These are phyloP conservation scores for Hypoxylon crocopeplum DNA, from an alignment of 495 filamentous ascomycete genomes.

Conservation along the genomic window DNA sequence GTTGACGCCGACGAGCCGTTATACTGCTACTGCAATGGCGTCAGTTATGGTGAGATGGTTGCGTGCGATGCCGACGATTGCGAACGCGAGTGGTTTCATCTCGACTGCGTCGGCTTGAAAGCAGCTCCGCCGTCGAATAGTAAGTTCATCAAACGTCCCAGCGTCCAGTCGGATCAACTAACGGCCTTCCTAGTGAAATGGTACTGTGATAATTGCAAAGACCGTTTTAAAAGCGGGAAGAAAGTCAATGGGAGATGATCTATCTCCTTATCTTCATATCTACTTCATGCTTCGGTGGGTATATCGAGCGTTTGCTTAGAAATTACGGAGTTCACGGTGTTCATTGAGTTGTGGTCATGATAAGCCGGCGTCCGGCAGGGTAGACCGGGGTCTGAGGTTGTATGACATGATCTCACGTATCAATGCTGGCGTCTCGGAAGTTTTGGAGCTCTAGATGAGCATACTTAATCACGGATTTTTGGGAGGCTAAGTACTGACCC, in stretches of 20 bases:
- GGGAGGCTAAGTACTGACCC: slow-evolving; percentile 5
- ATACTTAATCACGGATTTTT: slow-evolving; percentile 16
- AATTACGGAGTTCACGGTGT: slow-evolving; percentile 29
- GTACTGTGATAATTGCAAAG: slow-evolving; percentile 89
- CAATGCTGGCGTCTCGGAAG: slow-evolving; percentile 20
- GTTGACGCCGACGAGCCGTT: slow-evolving; percentile 81
- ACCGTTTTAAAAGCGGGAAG: slow-evolving; percentile 63
- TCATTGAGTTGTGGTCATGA: slow-evolving; percentile 19
- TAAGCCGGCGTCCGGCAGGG: slow-evolving; percentile 13
- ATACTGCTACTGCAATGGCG: slow-evolving; percentile 92
- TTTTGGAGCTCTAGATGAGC: slow-evolving; percentile 8
- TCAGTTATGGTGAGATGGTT: slow-evolving; percentile 97
- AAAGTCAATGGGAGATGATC: slow-evolving; percentile 46
- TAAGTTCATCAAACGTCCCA: slow-evolving; percentile 53
- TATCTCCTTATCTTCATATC: background rate
- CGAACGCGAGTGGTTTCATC: slow-evolving; percentile 93
- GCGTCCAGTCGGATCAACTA: slow-evolving; percentile 13
- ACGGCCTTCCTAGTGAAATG: slow-evolving; percentile 72
- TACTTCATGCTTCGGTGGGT: slow-evolving; percentile 11
- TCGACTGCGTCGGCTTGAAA: slow-evolving; percentile 87
- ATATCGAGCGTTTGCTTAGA: slow-evolving; percentile 16
- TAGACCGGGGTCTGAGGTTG: slow-evolving; percentile 2
- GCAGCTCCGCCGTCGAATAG: slow-evolving; percentile 84
- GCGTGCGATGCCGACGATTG: slow-evolving; percentile 93
- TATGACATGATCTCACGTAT: slow-evolving; percentile 22